phyloP scores from a whole-genome alignment of 2,329 filamentous ascomycete genomes.

The Ascochyta rabiei region DNA sequence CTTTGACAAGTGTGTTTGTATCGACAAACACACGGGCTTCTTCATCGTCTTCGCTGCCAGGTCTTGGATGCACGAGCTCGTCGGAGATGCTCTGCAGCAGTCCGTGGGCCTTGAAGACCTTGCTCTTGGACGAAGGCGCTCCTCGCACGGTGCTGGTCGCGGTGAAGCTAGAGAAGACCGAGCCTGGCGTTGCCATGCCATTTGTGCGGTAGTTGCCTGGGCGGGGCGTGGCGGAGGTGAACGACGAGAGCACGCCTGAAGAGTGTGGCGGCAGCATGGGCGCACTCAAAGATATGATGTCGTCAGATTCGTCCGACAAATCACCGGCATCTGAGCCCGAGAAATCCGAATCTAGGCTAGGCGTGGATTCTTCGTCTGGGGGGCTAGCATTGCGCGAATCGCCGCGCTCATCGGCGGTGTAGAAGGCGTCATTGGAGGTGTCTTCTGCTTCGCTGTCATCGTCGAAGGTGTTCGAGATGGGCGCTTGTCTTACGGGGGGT shows the following conservation, averaged over 20 bases:
- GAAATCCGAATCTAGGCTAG: conserved; percentile 61
- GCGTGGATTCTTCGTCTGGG: conserved; percentile 49
- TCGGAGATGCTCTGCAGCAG: conserved; percentile 74
- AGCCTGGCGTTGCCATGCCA: conserved; percentile 81
- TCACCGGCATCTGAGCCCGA: conserved; percentile 73
- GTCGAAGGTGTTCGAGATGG: conserved; percentile 64
- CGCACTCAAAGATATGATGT: conserved; percentile 87
- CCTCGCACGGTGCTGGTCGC: conserved; percentile 80
- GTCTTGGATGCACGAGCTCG: conserved; percentile 84
- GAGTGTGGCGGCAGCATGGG: conserved; percentile 79
- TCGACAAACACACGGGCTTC: conserved; percentile 89
- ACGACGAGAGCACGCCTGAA: conserved; percentile 78
- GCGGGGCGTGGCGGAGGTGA: conserved; percentile 81
- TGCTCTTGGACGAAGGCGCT: conserved; percentile 68
- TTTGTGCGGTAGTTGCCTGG: conserved; percentile 73
- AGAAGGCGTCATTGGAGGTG: conserved; percentile 89
- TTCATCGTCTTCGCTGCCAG: conserved; percentile 82
- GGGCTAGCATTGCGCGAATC: conserved; percentile 49
- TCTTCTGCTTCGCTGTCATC: conserved; percentile 81
- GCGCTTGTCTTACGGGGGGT: conserved; percentile 51
- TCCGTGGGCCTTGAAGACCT: conserved; percentile 83
- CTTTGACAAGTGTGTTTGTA: conserved; percentile 80
- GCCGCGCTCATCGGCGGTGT: conserved; percentile 76
- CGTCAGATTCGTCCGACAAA: conserved; percentile 89
- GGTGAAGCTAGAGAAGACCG: conserved; percentile 87